Base-by-base conservation (phyloP, 495 filamentous ascomycete genomes). In the Penicillium coprophilum region DNA sequence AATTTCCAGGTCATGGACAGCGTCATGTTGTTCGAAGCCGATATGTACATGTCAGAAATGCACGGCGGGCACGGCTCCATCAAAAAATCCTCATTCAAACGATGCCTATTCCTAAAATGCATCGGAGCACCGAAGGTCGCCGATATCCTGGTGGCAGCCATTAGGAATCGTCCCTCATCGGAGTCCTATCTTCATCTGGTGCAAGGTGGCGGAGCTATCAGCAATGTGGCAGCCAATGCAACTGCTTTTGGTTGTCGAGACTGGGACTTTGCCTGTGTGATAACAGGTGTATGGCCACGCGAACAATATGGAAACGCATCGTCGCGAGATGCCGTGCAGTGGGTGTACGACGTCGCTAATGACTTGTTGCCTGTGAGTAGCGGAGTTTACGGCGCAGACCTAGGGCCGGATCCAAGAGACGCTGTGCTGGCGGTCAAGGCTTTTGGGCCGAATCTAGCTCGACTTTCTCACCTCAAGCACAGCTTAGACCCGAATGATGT, bases 61-160 rank as follows among this genome's bases (percentile, higher is more conserved):
- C 82, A 86, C 51, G 80, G 80, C 45, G 83, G 82, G 19, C 82
- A 86, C 57, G 76, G 76, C 51, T 67, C 76, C 23, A 76, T 74
- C 64, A 85, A 84, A 67, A 86, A 82, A 1, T 85, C 78, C 47
- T 78, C 84, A 19, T 86, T 87, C 74, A 86, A 86, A 72, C 77
- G 84, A 69, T 86, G 83, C 65, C 47, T 86, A 59, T 86, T 86
- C 62, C 71, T 87, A 40, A 82, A 81, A 59, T 0, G 61, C 56
- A 79, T 86, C 52, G 77, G 74, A 71, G 53, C 46, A 70, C 54
- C 23, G 17, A 59, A 66, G 47, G 44, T 85, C 23, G 62, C 65
- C 34, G 57, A 73, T 5, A 50, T 55, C n/a, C 70, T 85, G 48
- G 53, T 81, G 36, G 57, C 57, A 27, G 80, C 82, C 19, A 28